Evolutionary conservation across 805 yeast species (phyloP).

Genomic region (Candida quercuum): DNA sequence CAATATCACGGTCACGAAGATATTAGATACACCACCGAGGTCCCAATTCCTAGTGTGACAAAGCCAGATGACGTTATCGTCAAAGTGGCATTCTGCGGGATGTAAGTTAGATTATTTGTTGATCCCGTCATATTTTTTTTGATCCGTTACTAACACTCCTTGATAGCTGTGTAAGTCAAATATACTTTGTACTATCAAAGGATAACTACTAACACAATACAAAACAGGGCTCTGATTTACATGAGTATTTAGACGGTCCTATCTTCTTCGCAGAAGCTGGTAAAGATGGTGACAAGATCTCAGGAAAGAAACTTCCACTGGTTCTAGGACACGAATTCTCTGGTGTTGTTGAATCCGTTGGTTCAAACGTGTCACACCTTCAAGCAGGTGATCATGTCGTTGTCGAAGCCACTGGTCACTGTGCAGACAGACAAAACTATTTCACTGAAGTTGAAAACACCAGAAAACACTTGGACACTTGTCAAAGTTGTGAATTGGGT

Average conservation of each 20-base stretch:
- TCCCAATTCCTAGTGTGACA: constrained; percentile 30
- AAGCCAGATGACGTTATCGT: constrained; percentile 38
- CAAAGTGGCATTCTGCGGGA: constrained; percentile 47
- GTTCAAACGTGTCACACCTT: constrained; percentile 43
- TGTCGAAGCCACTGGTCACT: constrained; percentile 44
- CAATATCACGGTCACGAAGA: constrained; percentile 35
- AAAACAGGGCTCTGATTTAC: constrained; percentile 50
- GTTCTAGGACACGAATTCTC: constrained; percentile 62
- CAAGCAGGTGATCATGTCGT: constrained; percentile 54
- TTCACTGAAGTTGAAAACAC: constrained; percentile 21
- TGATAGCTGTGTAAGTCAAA: too few species aligned
- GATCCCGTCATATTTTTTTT: background rate
- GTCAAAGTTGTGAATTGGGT: constrained; percentile 40
- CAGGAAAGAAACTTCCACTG: constrained; percentile 41
- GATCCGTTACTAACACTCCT: too few species aligned
- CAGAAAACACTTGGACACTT: constrained; percentile 21
- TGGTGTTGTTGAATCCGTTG: constrained; percentile 50
- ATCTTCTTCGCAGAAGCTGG: constrained; percentile 53
- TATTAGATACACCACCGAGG: constrained; percentile 28
- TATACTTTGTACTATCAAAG: too few species aligned
- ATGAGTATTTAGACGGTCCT: constrained; percentile 51
- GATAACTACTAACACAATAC: constrained; percentile 25
- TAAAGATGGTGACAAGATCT: constrained; percentile 25
- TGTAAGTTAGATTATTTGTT: constrained; percentile 26
- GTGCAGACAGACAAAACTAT: constrained; percentile 30